Conservation (phyloP, 2,329 filamentous ascomycete species). For the Pyrenochaeta sp. region DNA sequence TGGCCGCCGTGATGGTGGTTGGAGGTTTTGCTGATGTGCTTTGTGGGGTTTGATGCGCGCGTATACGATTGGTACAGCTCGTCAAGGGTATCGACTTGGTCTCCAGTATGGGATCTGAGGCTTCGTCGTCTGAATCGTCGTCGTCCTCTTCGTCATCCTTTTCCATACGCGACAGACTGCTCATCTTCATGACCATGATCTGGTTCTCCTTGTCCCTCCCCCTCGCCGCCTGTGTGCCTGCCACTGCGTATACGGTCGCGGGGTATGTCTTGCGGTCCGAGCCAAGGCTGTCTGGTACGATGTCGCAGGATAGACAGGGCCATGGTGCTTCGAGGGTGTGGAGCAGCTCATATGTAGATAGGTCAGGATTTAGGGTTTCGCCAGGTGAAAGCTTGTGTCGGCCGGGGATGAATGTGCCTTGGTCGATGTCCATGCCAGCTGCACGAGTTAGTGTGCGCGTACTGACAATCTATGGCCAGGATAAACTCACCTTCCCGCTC, state of each 20-base stretch:
- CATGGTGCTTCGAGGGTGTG: slow-evolving; percentile 93
- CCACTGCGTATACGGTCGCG: slow-evolving; percentile 92
- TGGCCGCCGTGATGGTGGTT: slow-evolving; percentile 85
- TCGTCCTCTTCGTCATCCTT: slow-evolving; percentile 76
- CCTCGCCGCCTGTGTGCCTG: slow-evolving; percentile 89
- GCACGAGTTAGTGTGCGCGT: slow-evolving; percentile 8
- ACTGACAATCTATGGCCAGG: slow-evolving; percentile 19
- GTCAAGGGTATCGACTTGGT: slow-evolving; percentile 85
- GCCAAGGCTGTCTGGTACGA: slow-evolving; percentile 84
- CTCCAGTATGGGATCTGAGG: slow-evolving; percentile 89
- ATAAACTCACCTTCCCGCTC: slow-evolving; percentile 70
- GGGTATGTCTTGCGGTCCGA: slow-evolving; percentile 93
- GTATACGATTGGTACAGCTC: slow-evolving; percentile 93
- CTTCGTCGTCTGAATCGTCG: slow-evolving; percentile 72
- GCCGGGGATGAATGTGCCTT: slow-evolving; percentile 94
- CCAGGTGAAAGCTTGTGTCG: slow-evolving; percentile 89
- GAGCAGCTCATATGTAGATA: slow-evolving; percentile 97
- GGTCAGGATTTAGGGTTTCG: slow-evolving; percentile 89
- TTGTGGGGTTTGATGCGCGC: slow-evolving; percentile 80
- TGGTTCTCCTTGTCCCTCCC: slow-evolving; percentile 84
- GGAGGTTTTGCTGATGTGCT: slow-evolving; percentile 75
- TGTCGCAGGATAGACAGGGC: slow-evolving; percentile 97
- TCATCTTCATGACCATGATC: slow-evolving; percentile 95
- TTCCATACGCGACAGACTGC: slow-evolving; percentile 88
- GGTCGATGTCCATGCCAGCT: slow-evolving; percentile 91